A percentile compares a stretch with the other conserved stretches of the same genome.
These are phyloP conservation scores for Pseudonectria foliicola DNA, from an alignment of 2,329 filamentous ascomycete species.

Conservation along the genomic window DNA sequence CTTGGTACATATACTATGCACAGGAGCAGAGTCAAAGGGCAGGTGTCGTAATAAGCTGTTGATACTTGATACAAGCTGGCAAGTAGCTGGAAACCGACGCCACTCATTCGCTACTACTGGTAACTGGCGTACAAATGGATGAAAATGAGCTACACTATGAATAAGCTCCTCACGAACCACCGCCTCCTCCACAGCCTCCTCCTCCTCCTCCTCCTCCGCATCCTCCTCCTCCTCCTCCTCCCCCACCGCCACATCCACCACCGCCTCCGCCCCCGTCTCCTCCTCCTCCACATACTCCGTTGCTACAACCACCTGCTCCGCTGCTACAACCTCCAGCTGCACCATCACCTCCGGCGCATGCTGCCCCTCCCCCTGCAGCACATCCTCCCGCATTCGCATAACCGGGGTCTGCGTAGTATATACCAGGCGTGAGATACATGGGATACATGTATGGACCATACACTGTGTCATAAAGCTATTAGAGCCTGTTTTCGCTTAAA, in stretches of 20 bases:
- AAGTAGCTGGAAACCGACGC: too few species aligned
- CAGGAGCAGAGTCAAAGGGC: too few species aligned
- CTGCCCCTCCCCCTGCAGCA: constrained; percentile 33
- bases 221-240: constrained; percentile 8
- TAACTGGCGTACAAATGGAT: too few species aligned
- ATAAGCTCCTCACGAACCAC: neutral
- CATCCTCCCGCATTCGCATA: constrained; percentile 22
- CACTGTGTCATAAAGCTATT: constrained; percentile 17
- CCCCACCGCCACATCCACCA: constrained; percentile 10
- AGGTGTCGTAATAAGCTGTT: too few species aligned
- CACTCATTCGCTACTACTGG: too few species aligned
- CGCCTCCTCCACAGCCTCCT: constrained; percentile 6
- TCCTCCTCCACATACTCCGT: constrained; percentile 8
- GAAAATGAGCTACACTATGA: too few species aligned
- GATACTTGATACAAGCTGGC: too few species aligned
- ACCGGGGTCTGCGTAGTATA: constrained; percentile 41
- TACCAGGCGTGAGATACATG: constrained; percentile 33
- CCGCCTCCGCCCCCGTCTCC: constrained; percentile 11
- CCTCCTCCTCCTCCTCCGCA: constrained; percentile 7
- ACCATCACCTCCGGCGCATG: constrained; percentile 41
- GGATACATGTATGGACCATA: constrained; percentile 41
- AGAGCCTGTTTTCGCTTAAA: accelerated
- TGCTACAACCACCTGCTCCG: constrained; percentile 12
- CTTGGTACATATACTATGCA: too few species aligned
- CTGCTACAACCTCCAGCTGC: constrained; percentile 31